phyloP scores from a whole-genome alignment of 2,329 filamentous ascomycete species.

The Monilinia vaccinii-corymbosi region DNA sequence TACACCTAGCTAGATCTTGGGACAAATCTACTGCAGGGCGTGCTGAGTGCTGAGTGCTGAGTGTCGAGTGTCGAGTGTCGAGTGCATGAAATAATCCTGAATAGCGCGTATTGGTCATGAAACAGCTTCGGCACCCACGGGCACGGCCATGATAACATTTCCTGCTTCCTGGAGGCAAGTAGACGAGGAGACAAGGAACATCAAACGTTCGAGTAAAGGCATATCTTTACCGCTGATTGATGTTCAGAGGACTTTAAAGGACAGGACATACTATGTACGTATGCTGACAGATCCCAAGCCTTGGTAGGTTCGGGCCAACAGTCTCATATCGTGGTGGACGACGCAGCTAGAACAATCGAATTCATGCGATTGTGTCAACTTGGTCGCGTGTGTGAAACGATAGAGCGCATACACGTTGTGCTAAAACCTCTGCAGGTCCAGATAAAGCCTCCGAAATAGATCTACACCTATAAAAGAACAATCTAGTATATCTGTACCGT shows the following conservation, averaged over 20 bases:
- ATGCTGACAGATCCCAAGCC: background rate
- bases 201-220: background rate
- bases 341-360: background rate
- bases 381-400: slow-evolving; percentile 16
- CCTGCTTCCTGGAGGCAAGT: slow-evolving; percentile 14
- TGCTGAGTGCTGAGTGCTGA: background rate
- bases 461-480: background rate
- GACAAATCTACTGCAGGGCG: background rate
- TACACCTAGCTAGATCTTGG: background rate
- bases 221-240: background rate
- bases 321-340: background rate
- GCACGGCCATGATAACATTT: background rate
- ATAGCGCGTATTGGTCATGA: background rate
- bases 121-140: slow-evolving; percentile 3
- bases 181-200: background rate
- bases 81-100: background rate
- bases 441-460: slow-evolving; percentile 12
- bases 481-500: background rate
- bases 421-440: slow-evolving; percentile 15
- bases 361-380: background rate
- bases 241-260: background rate
- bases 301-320: background rate
- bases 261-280: background rate
- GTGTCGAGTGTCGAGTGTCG: background rate
- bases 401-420: slow-evolving; percentile 11